Evolutionary conservation across 1,284 basidiomycete genomes (phyloP).

Genomic region (Irpex rosettiformis): DNA sequence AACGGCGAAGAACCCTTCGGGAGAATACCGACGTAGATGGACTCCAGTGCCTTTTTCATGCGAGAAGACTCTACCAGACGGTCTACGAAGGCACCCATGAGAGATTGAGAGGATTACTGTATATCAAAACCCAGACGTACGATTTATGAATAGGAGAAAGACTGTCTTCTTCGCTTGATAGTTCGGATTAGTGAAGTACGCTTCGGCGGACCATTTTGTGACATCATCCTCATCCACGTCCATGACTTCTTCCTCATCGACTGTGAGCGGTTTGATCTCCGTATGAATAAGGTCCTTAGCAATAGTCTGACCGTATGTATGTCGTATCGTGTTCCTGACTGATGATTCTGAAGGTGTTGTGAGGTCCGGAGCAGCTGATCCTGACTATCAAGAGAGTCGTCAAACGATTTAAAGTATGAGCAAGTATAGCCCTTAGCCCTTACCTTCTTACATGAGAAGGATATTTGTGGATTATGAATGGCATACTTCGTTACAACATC

Average conservation of each 20-base stretch:
- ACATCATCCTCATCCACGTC: conserved; percentile 28
- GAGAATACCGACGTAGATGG: conserved; percentile 82
- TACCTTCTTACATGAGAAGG: conserved; percentile 92
- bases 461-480: conserved; percentile 84
- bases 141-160: conserved; percentile 96
- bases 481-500: conserved; percentile 96
- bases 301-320: conserved; percentile 81
- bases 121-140: too few species aligned
- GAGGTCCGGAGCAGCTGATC: conserved; percentile 74
- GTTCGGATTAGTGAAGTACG: conserved; percentile 85
- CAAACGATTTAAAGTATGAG: not conserved
- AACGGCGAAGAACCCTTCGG: conserved; percentile 92
- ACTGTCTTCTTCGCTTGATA: conserved; percentile 85
- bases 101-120: not conserved
- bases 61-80: conserved; percentile 89
- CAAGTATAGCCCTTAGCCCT: too few species aligned
- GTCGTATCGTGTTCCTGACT: conserved; percentile 69
- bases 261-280: conserved; percentile 38
- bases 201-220: conserved; percentile 61
- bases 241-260: conserved; percentile 27
- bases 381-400: conserved; percentile 44
- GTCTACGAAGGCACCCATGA: conserved; percentile 47
- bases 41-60: conserved; percentile 87
- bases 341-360: conserved; percentile 76
- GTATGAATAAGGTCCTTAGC: conserved; percentile 77